A percentile compares a stretch with the other conserved stretches of the same genome.
phyloP scores from a whole-genome alignment of 805 yeast species.

The Saccharomycopsis capsularis region DNA sequence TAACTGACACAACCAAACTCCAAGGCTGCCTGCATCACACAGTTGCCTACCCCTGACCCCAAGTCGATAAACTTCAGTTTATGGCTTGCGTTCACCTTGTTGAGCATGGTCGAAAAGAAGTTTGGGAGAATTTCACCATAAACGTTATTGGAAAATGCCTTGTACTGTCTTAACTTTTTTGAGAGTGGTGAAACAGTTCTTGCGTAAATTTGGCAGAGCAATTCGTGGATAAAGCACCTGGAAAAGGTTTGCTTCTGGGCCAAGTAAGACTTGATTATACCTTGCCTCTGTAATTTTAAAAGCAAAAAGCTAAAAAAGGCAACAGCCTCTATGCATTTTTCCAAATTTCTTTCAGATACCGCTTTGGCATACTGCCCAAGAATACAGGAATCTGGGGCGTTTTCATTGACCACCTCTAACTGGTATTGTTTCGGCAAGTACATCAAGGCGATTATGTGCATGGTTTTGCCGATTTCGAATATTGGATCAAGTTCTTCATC shows the following conservation, averaged over 20 bases:
- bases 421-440: slow-evolving; percentile 36
- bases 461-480: slow-evolving; percentile 48
- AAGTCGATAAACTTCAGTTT: slow-evolving; percentile 68
- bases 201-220: slow-evolving; percentile 65
- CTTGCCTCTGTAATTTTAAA: slow-evolving; percentile 29
- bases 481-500: slow-evolving; percentile 56
- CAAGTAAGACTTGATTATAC: slow-evolving; percentile 30
- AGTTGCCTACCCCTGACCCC: slow-evolving; percentile 94
- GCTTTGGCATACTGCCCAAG: slow-evolving; percentile 34
- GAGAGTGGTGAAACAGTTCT: slow-evolving; percentile 75
- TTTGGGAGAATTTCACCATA: slow-evolving; percentile 86
- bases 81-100: slow-evolving; percentile 47
- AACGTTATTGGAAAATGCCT: slow-evolving; percentile 83
- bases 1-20: slow-evolving; percentile 80
- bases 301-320: slow-evolving; percentile 40
- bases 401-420: slow-evolving; percentile 30
- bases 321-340: slow-evolving; percentile 30
- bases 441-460: slow-evolving; percentile 36
- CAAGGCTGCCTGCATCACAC: slow-evolving; percentile 80
- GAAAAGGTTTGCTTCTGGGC: slow-evolving; percentile 30
- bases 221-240: slow-evolving; percentile 49
- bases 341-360: slow-evolving; percentile 28
- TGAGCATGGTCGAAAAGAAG: slow-evolving; percentile 61
- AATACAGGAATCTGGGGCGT: slow-evolving; percentile 32
- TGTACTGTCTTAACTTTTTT: slow-evolving; percentile 55